A percentile compares a stretch with the other conserved stretches of the same genome.
Conservation (phyloP, 2,329 filamentous ascomycete species). For the Hypocrella siamensis region DNA sequence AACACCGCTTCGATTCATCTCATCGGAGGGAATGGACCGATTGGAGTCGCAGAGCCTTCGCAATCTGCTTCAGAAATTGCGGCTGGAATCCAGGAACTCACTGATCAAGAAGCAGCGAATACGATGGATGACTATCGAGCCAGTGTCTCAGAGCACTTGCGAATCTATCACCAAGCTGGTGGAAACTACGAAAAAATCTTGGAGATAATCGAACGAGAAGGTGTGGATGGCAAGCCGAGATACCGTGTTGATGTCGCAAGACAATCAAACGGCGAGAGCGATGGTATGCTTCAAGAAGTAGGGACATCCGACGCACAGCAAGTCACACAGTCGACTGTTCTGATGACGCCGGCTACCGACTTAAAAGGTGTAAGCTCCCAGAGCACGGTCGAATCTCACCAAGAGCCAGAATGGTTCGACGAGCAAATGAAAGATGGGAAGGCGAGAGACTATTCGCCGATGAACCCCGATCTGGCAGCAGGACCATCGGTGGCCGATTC, state of each 20-base stretch:
- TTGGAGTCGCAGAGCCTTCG: too few species aligned
- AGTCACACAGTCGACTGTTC: too few species aligned
- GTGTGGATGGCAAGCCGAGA: slow-evolving; percentile 39
- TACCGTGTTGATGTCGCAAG: slow-evolving; percentile 42
- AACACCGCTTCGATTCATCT: too few species aligned
- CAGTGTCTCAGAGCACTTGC: slow-evolving; percentile 22
- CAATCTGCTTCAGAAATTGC: too few species aligned
- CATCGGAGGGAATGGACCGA: too few species aligned
- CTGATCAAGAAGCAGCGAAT: slow-evolving; percentile 2
- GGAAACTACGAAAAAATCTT: slow-evolving; percentile 44
- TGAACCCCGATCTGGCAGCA: too few species aligned
- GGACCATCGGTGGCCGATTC: slow-evolving; percentile 2
- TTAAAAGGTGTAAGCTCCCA: too few species aligned
- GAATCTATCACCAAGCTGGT: slow-evolving; percentile 42
- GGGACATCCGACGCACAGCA: too few species aligned
- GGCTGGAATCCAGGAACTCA: not conserved
- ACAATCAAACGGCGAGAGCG: slow-evolving; percentile 12
- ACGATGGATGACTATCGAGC: too few species aligned
- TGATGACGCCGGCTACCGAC: too few species aligned
- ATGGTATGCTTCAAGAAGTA: not conserved
- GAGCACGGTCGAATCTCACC: not conserved
- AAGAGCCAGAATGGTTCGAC: not conserved
- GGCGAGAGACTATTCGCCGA: slow-evolving; percentile 7
- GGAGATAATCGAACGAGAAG: slow-evolving; percentile 44
- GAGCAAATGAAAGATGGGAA: slow-evolving; percentile 7